These are phyloP conservation scores for Dimargaris xerosporica DNA, from an alignment of 192 early-diverging fungal genomes.

Conservation along the genomic window DNA sequence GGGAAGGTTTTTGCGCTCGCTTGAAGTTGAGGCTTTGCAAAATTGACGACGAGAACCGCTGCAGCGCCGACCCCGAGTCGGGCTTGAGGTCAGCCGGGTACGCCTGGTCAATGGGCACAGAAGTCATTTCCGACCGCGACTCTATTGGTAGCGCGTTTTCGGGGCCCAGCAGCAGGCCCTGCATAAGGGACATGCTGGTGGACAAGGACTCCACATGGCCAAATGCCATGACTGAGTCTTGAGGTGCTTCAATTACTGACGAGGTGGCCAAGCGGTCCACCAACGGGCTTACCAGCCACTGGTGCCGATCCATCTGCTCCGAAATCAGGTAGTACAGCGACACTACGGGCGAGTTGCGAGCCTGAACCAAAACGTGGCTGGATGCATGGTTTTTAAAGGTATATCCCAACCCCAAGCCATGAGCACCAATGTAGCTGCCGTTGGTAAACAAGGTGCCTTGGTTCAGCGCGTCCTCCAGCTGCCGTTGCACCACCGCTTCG, in stretches of 20 bases:
- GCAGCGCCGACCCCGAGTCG: conserved; percentile 5
- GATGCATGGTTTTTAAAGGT: conserved; percentile 13
- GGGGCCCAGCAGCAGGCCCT: background rate
- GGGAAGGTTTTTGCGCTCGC: background rate
- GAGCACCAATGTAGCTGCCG: background rate
- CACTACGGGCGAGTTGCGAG: conserved; percentile 28
- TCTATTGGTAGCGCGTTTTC: background rate
- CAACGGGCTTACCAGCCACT: conserved; percentile 13
- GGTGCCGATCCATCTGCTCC: conserved; percentile 13
- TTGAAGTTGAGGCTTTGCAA: conserved; percentile 6
- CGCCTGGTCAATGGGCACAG: background rate
- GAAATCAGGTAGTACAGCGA: conserved; percentile 30
- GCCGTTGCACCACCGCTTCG: background rate
- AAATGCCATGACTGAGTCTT: background rate
- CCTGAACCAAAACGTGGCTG: conserved; percentile 14
- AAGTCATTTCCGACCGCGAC: background rate
- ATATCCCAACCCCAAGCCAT: too few relatives aligned
- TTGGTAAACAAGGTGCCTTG: background rate
- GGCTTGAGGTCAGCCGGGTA: background rate
- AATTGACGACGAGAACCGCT: conserved; percentile 11
- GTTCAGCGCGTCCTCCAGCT: conserved; percentile 4
- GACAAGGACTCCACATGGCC: background rate
- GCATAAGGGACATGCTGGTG: background rate
- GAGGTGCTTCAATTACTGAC: background rate
- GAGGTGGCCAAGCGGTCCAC: background rate